These are phyloP conservation scores for Cairneyella variabilis DNA, from an alignment of 495 filamentous ascomycete species.

Conservation along the genomic window DNA sequence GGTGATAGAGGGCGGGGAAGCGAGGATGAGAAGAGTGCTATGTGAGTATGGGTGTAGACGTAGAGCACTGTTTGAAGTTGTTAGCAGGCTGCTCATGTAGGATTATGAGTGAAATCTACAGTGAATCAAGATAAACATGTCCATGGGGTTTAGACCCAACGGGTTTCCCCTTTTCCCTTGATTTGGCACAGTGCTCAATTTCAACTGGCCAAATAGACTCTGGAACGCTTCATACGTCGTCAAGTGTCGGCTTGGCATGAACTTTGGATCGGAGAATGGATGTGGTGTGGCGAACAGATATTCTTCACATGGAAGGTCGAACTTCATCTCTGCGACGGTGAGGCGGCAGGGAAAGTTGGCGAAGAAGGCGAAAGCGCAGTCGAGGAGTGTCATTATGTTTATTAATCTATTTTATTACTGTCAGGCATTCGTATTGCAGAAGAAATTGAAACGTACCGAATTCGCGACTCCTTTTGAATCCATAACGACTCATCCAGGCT, in stretches of 20 bases:
- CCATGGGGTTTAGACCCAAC: conserved; percentile 13
- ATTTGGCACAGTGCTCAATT: not conserved
- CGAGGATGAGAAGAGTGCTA: conserved; percentile 13
- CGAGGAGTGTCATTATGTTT: conserved; percentile 15
- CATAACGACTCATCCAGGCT: conserved; percentile 12
- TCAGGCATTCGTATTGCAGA: not conserved
- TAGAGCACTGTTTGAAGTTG: conserved; percentile 14
- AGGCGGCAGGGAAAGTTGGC: conserved; percentile 14
- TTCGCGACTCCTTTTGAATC: conserved; percentile 16
- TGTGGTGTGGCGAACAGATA: conserved; percentile 6
- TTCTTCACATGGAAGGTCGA: conserved; percentile 18
- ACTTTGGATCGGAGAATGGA: conserved; percentile 13
- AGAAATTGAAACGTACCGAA: not conserved
- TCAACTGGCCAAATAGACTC: conserved; percentile 14
- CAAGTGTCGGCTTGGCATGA: conserved; percentile 5
- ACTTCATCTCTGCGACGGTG: conserved; percentile 12
- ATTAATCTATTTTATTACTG: conserved; percentile 8
- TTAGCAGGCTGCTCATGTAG: not conserved
- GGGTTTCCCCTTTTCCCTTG: conserved; percentile 9
- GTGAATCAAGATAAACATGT: conserved; percentile 21
- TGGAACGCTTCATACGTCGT: conserved; percentile 16
- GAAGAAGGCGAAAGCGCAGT: conserved; percentile 17
- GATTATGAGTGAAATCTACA: not conserved
- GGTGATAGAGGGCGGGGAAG: not conserved
- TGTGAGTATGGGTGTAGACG: conserved; percentile 16